Conservation (phyloP, 805 yeast genomes). For the Zygosaccharomyces bailii region DNA sequence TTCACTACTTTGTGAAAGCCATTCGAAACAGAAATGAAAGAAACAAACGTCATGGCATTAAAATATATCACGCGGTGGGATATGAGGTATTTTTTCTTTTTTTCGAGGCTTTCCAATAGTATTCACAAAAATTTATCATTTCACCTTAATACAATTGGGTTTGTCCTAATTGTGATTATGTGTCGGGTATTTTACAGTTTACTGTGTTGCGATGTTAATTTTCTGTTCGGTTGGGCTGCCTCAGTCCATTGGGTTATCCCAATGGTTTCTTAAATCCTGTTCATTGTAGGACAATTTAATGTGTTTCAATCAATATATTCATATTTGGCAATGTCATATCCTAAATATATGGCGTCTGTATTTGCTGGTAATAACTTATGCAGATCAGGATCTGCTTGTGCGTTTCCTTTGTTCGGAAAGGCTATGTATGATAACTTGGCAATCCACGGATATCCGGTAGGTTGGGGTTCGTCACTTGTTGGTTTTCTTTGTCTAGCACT, state of each 20-base stretch:
- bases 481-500: conserved; percentile 45
- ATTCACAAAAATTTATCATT: conserved; percentile 43
- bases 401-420: conserved; percentile 61
- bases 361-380: conserved; percentile 54
- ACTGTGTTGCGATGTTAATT: conserved; percentile 29
- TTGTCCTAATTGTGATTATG: conserved; percentile 45
- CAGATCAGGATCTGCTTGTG: conserved; percentile 52
- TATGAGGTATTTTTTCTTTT: conserved; percentile 53
- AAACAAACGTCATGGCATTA: conserved; percentile 55
- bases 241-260: conserved; percentile 50
- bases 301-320: conserved; percentile 51
- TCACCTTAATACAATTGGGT: conserved; percentile 47
- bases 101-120: conserved; percentile 61
- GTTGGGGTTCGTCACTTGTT: conserved; percentile 52
- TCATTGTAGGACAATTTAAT: conserved; percentile 40
- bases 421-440: conserved; percentile 54
- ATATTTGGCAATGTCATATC: conserved; percentile 48
- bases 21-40: conserved; percentile 44
- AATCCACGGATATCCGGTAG: conserved; percentile 50
- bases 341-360: conserved; percentile 51
- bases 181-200: conserved; percentile 46
- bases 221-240: conserved; percentile 52
- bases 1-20: conserved; percentile 47
- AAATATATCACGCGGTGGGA: conserved; percentile 48
- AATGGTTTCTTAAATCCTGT: conserved; percentile 42